Conservation (phyloP, 208 protist genomes). For the Borovskyia barvae region DNA sequence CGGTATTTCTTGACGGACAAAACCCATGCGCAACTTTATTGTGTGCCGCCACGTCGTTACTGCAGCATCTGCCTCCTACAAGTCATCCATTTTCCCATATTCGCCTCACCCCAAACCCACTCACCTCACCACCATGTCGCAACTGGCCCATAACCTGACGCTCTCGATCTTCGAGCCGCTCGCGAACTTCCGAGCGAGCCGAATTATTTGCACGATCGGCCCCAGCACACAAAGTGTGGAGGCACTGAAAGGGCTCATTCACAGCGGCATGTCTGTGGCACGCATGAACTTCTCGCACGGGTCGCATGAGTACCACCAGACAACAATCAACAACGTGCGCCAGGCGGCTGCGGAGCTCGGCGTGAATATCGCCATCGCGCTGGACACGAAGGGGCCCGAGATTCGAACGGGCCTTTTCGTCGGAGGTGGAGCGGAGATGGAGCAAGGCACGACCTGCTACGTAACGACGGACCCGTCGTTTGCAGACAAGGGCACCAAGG, state of each 20-base stretch:
- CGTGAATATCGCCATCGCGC: conserved; percentile 91
- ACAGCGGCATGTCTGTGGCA: conserved; percentile 96
- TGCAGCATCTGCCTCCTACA: conserved; percentile 13
- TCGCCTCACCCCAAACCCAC: too few relatives aligned
- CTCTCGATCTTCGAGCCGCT: conserved; percentile 89
- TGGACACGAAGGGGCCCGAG: conserved; percentile 97
- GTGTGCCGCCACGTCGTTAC: conserved; percentile 37
- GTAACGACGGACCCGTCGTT: conserved; percentile 90
- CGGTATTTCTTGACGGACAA: too few relatives aligned
- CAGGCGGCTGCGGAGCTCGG: conserved; percentile 84
- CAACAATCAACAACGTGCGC: conserved; percentile 94
- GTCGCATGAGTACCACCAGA: conserved; percentile 94
- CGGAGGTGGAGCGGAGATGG: conserved; percentile 66
- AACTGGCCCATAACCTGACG: conserved; percentile 85
- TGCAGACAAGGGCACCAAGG: conserved; percentile 74
- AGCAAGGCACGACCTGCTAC: conserved; percentile 68
- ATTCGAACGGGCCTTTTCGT: conserved; percentile 94
- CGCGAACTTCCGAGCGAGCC: conserved; percentile 77
- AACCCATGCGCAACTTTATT: too few relatives aligned
- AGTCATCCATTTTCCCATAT: too few relatives aligned
- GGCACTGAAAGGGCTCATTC: conserved; percentile 89
- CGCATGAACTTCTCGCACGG: conserved; percentile 99
- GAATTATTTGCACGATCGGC: conserved; percentile 97
- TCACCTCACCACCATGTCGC: conserved; percentile 48
- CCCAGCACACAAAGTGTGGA: conserved; percentile 94